These are phyloP conservation scores for Bolboschoenus planiculmis DNA, from an alignment of 176 grass and related monocot species.

Conservation along the genomic window DNA sequence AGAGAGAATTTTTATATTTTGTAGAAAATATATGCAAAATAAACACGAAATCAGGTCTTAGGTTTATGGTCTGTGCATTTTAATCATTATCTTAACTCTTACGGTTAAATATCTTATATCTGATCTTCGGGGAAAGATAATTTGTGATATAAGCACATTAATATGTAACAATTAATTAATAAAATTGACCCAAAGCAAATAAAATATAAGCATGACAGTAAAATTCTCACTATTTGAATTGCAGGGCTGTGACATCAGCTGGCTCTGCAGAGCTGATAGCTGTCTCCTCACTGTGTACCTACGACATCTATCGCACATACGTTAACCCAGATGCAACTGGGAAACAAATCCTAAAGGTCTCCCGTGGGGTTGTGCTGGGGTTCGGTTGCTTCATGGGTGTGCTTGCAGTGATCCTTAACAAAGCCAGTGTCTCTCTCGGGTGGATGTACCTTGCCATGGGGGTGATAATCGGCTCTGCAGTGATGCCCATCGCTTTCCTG, in stretches of 20 bases:
- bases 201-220: neutral
- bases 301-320: constrained; percentile 67
- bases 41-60: neutral
- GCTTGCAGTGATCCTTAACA: constrained; percentile 59
- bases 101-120: neutral
- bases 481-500: constrained; percentile 56
- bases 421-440: constrained; percentile 56
- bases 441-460: constrained; percentile 89
- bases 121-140: neutral
- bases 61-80: neutral
- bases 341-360: constrained; percentile 69
- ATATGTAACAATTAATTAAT: neutral
- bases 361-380: constrained; percentile 32
- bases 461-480: constrained; percentile 60
- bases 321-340: constrained; percentile 59
- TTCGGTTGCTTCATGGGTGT: constrained; percentile 73
- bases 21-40: neutral
- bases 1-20: neutral
- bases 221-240: neutral
- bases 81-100: neutral
- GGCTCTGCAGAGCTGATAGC: constrained; percentile 62
- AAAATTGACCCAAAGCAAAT: neutral
- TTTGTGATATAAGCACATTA: neutral
- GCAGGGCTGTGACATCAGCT: constrained; percentile 71
- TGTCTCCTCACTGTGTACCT: constrained; percentile 65